Conservation (phyloP, 2,329 filamentous ascomycete species). For the Cytospora mali region DNA sequence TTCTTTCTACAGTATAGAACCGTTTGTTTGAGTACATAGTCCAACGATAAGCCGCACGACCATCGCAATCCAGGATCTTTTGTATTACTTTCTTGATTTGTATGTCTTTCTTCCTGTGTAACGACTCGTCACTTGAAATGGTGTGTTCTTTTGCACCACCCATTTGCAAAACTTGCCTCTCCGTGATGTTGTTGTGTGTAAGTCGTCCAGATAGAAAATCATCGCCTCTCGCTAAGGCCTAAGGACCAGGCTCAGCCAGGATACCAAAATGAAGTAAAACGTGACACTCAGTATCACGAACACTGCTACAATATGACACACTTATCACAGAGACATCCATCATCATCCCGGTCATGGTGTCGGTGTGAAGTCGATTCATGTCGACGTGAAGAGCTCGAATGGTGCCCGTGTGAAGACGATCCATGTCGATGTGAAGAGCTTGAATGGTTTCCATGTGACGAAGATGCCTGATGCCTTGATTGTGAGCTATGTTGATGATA, state of each 20-base stretch:
- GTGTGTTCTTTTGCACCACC: too few relatives aligned
- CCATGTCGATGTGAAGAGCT: too few relatives aligned
- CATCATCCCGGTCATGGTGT: neutral
- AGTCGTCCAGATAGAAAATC: neutral
- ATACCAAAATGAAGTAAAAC: neutral
- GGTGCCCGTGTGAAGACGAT: too few relatives aligned
- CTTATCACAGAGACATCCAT: neutral
- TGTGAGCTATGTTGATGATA: neutral
- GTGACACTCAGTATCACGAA: neutral
- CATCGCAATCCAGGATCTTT: too few relatives aligned
- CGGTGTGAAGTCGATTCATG: too few relatives aligned
- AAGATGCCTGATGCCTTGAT: neutral
- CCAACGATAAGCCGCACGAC: too few relatives aligned
- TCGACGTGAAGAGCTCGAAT: too few relatives aligned
- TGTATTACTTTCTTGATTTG: too few relatives aligned
- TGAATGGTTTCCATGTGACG: neutral
- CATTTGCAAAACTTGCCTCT: neutral
- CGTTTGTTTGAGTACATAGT: too few relatives aligned
- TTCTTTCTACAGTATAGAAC: too few relatives aligned
- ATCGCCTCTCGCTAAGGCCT: neutral
- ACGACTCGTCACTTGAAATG: too few relatives aligned
- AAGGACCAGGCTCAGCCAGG: neutral
- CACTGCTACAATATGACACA: neutral
- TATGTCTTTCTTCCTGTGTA: too few relatives aligned
- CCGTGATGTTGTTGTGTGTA: neutral